Conservation (phyloP, 495 filamentous ascomycete genomes). For the Xylaria scruposa region DNA sequence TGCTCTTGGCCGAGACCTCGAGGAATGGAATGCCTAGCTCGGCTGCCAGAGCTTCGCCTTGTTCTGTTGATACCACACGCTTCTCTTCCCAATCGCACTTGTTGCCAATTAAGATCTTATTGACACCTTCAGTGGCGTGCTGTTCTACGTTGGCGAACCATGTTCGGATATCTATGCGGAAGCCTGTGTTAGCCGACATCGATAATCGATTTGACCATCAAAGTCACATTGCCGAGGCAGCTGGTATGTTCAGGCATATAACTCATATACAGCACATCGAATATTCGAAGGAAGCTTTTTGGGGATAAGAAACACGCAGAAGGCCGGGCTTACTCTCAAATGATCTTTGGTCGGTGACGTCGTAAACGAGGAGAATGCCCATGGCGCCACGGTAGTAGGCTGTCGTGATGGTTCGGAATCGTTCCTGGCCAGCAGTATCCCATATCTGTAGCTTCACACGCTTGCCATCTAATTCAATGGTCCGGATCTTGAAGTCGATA, state of each 20-base stretch:
- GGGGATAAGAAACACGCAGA: conserved; percentile 10
- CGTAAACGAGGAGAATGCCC: conserved; percentile 98
- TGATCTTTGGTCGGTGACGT: conserved; percentile 95
- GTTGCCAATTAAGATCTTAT: conserved; percentile 99
- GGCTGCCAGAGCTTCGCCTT: conserved; percentile 90
- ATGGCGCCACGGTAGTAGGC: conserved; percentile 98
- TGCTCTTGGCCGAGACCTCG: conserved; percentile 97
- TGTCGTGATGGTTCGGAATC: conserved; percentile 98
- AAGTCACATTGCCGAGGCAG: not conserved
- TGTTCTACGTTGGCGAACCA: conserved; percentile 99
- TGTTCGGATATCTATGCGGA: conserved; percentile 83
- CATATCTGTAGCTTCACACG: conserved; percentile 98
- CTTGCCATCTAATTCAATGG: conserved; percentile 98
- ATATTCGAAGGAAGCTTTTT: not conserved
- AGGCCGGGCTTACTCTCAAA: conserved; percentile 83
- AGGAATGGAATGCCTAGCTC: conserved; percentile 98
- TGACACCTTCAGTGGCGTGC: conserved; percentile 97
- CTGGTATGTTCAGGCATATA: not conserved
- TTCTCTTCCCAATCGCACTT: conserved; percentile 99
- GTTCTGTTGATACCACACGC: conserved; percentile 88
- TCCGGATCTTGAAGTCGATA: conserved; percentile 99
- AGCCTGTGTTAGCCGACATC: conserved; percentile 28
- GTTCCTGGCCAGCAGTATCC: conserved; percentile 98
- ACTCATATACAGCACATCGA: conserved; percentile 17
- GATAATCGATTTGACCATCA: not conserved